Evolutionary conservation across 1,139 yeast genomes (phyloP), one percentile per base, ranked within the genome.

Genomic region (Pichia sp.): DNA sequence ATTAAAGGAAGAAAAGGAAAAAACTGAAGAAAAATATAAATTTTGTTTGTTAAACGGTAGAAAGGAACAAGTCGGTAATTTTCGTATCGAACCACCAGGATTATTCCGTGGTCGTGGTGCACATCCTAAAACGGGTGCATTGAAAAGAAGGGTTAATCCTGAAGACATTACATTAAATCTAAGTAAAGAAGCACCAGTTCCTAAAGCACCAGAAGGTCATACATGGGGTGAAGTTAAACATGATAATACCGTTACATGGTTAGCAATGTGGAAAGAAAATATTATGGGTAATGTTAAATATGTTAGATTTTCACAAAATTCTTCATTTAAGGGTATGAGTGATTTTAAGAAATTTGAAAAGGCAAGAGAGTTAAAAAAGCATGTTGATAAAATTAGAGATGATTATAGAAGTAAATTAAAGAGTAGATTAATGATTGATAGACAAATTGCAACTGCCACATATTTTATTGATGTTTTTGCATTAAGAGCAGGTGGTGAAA

Each of bases 401-500:
- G 96, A 87, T 61, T 91, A 91, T 62, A 74, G 70, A 40, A 68
- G 68, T 45, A 76, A 81, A 60, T 66, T 91, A 48, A 84, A 80
- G 56, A 82, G 85, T 51, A 78, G 76, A 48, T 62, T 83, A 40
- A 89, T 86, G 95, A 75, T 79, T 44, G 86, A 84, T 43, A 74
- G 98, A 48, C 97, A 91, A 65, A 77, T 89, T 60, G 96, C 97
- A 4, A 86, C 94, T 2, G 96, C 96, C 2, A 86, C 91, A 39
- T 91, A 89, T 61, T 72, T 91, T 40, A 89, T 91, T 58, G 98
- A 91, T 66, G 78, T 81, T n/a, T 81, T 88, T 59, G 97, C 97
- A 0, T 72, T 91, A 49, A 85, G 97, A 82, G 97, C 97, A 0
- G 97, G 97, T 60, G 96, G 96, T 54, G 97, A 91, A 64, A 89